phyloP scores from a whole-genome alignment of 768 basidiomycete species.

The Tulasnella sp. region DNA sequence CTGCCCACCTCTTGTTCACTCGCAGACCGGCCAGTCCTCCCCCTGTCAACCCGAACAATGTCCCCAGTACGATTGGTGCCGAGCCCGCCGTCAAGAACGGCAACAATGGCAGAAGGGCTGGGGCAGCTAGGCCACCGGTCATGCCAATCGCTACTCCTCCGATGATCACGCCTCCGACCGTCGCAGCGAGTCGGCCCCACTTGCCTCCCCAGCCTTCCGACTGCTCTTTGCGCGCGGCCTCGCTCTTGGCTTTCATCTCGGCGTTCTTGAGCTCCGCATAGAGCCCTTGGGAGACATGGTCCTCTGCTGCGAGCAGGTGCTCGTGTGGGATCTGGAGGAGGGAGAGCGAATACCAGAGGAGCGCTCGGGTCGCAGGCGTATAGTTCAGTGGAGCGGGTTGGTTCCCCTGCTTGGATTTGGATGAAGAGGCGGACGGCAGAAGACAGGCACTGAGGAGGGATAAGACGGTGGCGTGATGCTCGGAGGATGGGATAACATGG shows the following conservation, averaged over 20 bases:
- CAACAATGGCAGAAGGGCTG: conserved; percentile 47
- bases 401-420: not conserved
- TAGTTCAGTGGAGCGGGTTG: conserved; percentile 33
- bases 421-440: not conserved
- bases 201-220: conserved; percentile 48
- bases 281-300: conserved; percentile 36
- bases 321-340: conserved; percentile 37
- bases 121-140: conserved; percentile 50
- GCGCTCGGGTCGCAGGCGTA: conserved; percentile 36
- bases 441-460: conserved; percentile 31
- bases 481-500: not conserved
- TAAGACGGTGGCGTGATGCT: conserved; percentile 16
- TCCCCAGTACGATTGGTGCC: conserved; percentile 47
- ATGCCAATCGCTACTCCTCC: conserved; percentile 48
- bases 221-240: conserved; percentile 41
- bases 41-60: conserved; percentile 48
- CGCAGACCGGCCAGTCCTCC: conserved; percentile 47
- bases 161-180: conserved; percentile 46
- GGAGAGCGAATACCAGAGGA: conserved; percentile 32
- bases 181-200: conserved; percentile 44
- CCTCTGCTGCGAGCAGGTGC: conserved; percentile 37
- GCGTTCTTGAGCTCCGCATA: conserved; percentile 38
- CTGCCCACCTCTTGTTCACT: conserved; percentile 47
- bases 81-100: conserved; percentile 45
- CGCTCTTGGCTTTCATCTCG: conserved; percentile 41